Conservation (phyloP, 176 grass and related monocot species). For the Aegilops longissima region DNA sequence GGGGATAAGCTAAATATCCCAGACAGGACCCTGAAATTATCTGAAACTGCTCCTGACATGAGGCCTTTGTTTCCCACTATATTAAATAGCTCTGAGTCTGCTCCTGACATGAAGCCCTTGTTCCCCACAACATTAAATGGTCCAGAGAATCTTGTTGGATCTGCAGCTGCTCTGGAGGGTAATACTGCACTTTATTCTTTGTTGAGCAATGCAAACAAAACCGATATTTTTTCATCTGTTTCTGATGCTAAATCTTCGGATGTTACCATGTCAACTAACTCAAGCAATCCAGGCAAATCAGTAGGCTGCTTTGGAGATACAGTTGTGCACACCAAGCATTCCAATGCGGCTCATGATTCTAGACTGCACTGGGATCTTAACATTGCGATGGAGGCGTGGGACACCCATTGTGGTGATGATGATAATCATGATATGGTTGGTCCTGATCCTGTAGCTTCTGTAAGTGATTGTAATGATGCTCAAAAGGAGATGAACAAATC, state of each 20-base stretch:
- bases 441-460: conserved; percentile 29
- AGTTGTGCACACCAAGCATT: conserved; percentile 28
- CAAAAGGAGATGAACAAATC: conserved; percentile 36
- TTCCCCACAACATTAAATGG: neutral
- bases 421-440: conserved; percentile 25
- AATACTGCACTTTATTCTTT: conserved; percentile 12
- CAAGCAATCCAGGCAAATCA: conserved; percentile 23
- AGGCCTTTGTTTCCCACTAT: neutral
- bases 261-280: conserved; percentile 15
- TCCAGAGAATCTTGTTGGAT: conserved; percentile 20
- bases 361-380: conserved; percentile 98
- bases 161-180: neutral
- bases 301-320: conserved; percentile 29
- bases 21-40: conserved; percentile 16
- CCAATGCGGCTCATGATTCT: conserved; percentile 43
- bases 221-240: conserved; percentile 15
- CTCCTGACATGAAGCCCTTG: conserved; percentile 28
- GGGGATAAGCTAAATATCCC: conserved; percentile 17
- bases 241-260: conserved; percentile 38
- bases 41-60: conserved; percentile 34
- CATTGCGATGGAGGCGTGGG: conserved; percentile 83
- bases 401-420: conserved; percentile 35
- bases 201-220: conserved; percentile 20
- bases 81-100: conserved; percentile 13
- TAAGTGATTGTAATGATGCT: conserved; percentile 17